Evolutionary conservation across 495 filamentous ascomycete species (phyloP).

Genomic region (Daldinia caldariorum): DNA sequence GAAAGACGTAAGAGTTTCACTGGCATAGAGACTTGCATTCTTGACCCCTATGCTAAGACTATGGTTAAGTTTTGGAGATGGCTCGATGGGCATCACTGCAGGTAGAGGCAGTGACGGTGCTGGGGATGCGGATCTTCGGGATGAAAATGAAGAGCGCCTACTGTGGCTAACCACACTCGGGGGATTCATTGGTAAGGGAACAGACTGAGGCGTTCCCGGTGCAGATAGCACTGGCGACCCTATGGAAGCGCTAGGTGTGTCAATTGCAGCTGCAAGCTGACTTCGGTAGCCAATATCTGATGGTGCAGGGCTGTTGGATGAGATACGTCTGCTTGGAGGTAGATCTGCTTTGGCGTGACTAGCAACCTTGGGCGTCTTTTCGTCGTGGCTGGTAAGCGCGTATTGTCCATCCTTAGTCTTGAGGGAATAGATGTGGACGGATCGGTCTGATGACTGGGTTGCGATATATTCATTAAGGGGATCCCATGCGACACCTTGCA

Average conservation of each 20-base stretch:
- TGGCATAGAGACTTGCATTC: slow-evolving; percentile 93
- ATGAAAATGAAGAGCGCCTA: slow-evolving; percentile 93
- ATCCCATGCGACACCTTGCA: slow-evolving; percentile 99
- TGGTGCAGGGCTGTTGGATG: slow-evolving; percentile 91
- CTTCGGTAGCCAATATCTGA: slow-evolving; percentile 73
- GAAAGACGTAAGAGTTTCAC: slow-evolving; percentile 96
- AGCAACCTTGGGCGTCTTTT: slow-evolving; percentile 59
- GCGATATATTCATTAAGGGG: slow-evolving; percentile 97
- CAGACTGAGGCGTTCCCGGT: slow-evolving; percentile 91
- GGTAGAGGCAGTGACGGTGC: slow-evolving; percentile 93
- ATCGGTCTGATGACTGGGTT: slow-evolving; percentile 97
- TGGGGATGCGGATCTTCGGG: slow-evolving; percentile 92
- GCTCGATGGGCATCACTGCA: slow-evolving; percentile 87
- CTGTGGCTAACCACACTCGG: slow-evolving; percentile 88
- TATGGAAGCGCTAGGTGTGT: slow-evolving; percentile 65
- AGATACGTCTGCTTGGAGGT: slow-evolving; percentile 85
- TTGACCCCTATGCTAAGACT: slow-evolving; percentile 70
- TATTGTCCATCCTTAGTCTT: slow-evolving; percentile 98
- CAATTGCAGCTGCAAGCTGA: slow-evolving; percentile 63
- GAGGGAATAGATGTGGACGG: slow-evolving; percentile 94
- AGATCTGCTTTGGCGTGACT: slow-evolving; percentile 85
- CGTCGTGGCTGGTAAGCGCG: slow-evolving; percentile 67
- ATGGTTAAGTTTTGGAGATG: slow-evolving; percentile 77
- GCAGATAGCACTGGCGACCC: slow-evolving; percentile 90
- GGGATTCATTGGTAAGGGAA: slow-evolving; percentile 95